Evolutionary conservation across 345 rosid genomes (phyloP).

Genomic region (Fremontodendron californicum): DNA sequence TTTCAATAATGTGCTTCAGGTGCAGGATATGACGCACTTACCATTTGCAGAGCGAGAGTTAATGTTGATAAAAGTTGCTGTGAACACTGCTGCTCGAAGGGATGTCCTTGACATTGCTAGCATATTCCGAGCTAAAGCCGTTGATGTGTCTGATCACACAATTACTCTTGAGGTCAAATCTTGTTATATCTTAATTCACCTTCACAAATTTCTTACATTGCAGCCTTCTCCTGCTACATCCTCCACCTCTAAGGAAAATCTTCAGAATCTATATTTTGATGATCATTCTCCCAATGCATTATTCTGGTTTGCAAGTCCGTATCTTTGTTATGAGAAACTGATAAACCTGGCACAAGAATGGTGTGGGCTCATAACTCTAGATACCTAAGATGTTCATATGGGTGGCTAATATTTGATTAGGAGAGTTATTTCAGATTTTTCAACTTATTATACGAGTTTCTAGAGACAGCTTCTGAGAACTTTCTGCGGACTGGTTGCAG

Average conservation of each 20-base stretch:
- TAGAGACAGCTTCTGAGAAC: neutral
- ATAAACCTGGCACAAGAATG: neutral
- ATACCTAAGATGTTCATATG: neutral
- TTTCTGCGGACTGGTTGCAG: neutral
- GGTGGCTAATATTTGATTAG: neutral
- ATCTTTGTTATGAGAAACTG: neutral
- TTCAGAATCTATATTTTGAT: neutral
- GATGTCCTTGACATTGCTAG: slow-evolving; percentile 68
- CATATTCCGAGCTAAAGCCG: slow-evolving; percentile 69
- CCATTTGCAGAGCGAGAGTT: slow-evolving; percentile 73
- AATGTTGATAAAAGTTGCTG: slow-evolving; percentile 66
- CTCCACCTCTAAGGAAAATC: neutral
- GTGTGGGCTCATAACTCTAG: neutral
- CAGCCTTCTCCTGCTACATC: neutral
- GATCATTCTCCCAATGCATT: neutral
- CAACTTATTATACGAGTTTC: neutral
- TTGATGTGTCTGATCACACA: slow-evolving; percentile 74
- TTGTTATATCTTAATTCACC: neutral
- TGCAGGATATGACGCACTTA: slow-evolving; percentile 55
- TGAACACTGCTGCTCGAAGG: slow-evolving; percentile 56
- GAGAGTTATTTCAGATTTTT: neutral
- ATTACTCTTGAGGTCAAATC: slow-evolving; percentile 58
- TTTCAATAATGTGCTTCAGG: slow-evolving; percentile 36
- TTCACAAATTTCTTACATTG: neutral
- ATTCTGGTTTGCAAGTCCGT: neutral